Evolutionary conservation across 2,329 filamentous ascomycete species (phyloP), one percentile per base, ranked within the genome.

Genomic region (Metarhizium humberi): DNA sequence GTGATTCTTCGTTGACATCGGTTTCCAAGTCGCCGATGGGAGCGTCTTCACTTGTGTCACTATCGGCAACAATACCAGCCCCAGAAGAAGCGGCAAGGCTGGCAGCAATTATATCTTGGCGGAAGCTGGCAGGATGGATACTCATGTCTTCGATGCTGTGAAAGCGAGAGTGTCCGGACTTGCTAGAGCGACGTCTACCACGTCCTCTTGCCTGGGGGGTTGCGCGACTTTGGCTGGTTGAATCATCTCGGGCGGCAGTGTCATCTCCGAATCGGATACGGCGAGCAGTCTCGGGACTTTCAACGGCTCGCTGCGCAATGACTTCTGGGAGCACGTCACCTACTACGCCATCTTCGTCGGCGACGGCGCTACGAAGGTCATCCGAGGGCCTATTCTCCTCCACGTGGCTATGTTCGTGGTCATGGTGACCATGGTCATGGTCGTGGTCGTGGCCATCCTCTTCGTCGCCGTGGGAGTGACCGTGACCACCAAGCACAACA

Each of bases 71-170:
- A 14, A 68, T 79, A 3, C 82, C 82, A 4, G 77, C 74, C 43
- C 81, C 82, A 3, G 63, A 63, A 11, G 65, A 61, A 6, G 67
- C 62, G 34, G 84, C 75, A 52, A 82, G 81, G 57, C 85, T 86
- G n/a, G 89, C 90, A 42, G 86, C 86, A 61, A 97, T 95, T 62
- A 99, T 96, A 55, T 92, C 90, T 68, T 95, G 88, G 61, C 94
- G 80, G 76, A 97, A 91, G 59, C 87, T 92, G 29, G 90, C 87
- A 3, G 94, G 94, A 67, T 96, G 88, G 53, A 95, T 88, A 67
- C 86, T 89, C 61, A 95, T 87, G 55, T 91, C 81, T 38, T 85
- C 72, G 75, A 91, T 73, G 74, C 79, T 84, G 57, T 82, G 73
- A 60, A 87, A 79, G 62, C 82, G 84, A 55, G 75, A 75, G 57